Percentiles rank a stretch among this genome's conserved stretches.
Evolutionary conservation across 495 filamentous ascomycete species (phyloP).

Genomic region (Ramalina peruviana): DNA sequence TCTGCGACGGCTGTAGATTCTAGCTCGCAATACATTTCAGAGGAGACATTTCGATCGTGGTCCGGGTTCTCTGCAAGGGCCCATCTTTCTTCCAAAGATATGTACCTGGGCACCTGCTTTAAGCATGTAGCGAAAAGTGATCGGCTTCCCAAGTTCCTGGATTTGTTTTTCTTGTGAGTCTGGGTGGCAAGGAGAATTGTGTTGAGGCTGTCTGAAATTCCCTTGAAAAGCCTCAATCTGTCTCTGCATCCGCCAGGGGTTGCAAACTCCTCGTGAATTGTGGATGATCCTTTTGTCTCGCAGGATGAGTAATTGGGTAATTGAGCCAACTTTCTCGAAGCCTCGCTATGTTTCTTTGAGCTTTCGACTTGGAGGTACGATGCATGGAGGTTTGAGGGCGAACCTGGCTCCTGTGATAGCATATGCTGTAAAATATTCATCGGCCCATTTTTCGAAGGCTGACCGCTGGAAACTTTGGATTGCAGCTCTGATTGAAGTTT

Average conservation of each 20-base stretch:
- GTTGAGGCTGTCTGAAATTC: background rate
- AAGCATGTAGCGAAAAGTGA: slow-evolving; percentile 54
- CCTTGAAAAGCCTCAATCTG: slow-evolving; percentile 1
- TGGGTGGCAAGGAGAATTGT: background rate
- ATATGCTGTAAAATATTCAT: background rate
- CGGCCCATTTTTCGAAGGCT: background rate
- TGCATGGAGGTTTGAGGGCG: background rate
- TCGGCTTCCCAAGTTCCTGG: slow-evolving; percentile 19
- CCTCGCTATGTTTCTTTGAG: background rate
- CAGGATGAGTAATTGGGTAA: background rate
- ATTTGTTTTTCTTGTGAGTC: background rate
- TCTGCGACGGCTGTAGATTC: slow-evolving; percentile 39
- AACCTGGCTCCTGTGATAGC: background rate
- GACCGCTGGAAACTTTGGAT: background rate
- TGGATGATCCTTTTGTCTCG: background rate
- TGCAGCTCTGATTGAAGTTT: background rate
- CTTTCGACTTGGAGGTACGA: background rate
- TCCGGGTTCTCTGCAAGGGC: slow-evolving; percentile 35
- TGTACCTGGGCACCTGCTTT: slow-evolving; percentile 48
- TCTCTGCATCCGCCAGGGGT: background rate
- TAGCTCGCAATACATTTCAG: slow-evolving; percentile 48
- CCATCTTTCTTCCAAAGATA: slow-evolving; percentile 44
- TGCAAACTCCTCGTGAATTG: background rate
- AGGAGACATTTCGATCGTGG: slow-evolving; percentile 25
- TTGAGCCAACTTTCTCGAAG: background rate